Evolutionary conservation across 768 basidiomycete genomes (phyloP), one percentile per base, ranked within the genome.

Genomic region (Dacryopinax primogenitus): DNA sequence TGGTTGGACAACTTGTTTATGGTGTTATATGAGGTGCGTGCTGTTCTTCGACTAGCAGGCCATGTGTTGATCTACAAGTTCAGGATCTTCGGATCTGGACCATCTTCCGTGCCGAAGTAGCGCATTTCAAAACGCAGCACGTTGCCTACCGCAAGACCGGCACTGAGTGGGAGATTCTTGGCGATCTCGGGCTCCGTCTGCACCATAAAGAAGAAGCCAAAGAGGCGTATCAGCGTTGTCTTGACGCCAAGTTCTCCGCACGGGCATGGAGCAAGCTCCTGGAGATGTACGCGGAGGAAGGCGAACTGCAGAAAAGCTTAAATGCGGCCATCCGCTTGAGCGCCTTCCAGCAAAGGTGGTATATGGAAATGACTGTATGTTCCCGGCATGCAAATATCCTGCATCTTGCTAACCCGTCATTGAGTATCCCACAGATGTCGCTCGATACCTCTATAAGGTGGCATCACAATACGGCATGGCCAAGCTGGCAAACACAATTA

Each of bases 1-100:
- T 98, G 96, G 96, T 79, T 99, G 58, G 94, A 97, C 73, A 98
- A 98, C 69, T 74, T 98, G 67, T 99, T 95, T 78, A 97, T 96
- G 92, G 93, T 97, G 1, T 78, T 99, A 3, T 97, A 97, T 72
- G 94, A 98, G 83, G 93, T 90, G 62, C 36, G 81, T 18, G 13
- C 26, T 23, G 33, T 4, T 3, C 12, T 47, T 63, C 41, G 11
- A 18, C 18, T 44, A n/a, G 3, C 66, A n/a, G 7, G 16, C 26
- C n/a, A 58, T 41, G 23, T 15, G 6, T 33, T 61, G 37, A 64
- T 28, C 64, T 4, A 2, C n/a, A 33, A 13, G 0, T 41, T 6
- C 67, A 94, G 91, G 96, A 99, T 74, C 79, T 99, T 37, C 85
- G 96, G 16, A 90, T 99, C 2, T 98, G 95, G 88, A 99, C 96